phyloP scores from a whole-genome alignment of 768 basidiomycete species.

The Dioszegia aurantiaca region DNA sequence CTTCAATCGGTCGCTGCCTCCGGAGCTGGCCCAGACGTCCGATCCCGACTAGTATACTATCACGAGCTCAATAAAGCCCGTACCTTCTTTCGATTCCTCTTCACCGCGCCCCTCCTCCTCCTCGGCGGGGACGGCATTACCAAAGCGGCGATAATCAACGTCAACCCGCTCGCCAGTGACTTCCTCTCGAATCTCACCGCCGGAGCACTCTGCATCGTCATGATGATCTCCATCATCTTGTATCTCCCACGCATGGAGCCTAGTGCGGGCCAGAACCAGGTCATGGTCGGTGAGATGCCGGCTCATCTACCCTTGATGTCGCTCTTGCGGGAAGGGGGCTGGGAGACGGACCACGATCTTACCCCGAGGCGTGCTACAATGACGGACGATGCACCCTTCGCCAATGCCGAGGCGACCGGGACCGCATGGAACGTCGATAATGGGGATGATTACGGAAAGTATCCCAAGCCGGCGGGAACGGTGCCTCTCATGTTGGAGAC shows the following conservation, averaged over 20 bases:
- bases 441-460: constrained; percentile 8
- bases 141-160: constrained; percentile 20
- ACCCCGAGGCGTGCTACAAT: not conserved
- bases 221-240: constrained; percentile 24
- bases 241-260: constrained; percentile 4
- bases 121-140: constrained; percentile 37
- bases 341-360: constrained; percentile 32
- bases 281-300: constrained; percentile 27
- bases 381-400: constrained; percentile 2
- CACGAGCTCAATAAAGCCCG: constrained; percentile 42
- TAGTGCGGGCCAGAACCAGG: constrained; percentile 10
- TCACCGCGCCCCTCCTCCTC: constrained; percentile 17
- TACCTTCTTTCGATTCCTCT: constrained; percentile 31
- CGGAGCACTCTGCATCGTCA: constrained; percentile 27
- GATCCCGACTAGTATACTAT: constrained; percentile 35
- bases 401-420: not conserved
- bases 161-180: constrained; percentile 24
- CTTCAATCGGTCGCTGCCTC: constrained; percentile 34
- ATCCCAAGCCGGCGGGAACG: not conserved
- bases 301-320: constrained; percentile 30
- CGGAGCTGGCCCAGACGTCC: constrained; percentile 39
- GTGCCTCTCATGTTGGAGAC: constrained; percentile 19
- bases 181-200: constrained; percentile 20
- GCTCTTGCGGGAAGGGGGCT: constrained; percentile 36
- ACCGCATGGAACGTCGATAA: constrained; percentile 1